Conservation (phyloP, 768 basidiomycete genomes). For the Suillus discolor region DNA sequence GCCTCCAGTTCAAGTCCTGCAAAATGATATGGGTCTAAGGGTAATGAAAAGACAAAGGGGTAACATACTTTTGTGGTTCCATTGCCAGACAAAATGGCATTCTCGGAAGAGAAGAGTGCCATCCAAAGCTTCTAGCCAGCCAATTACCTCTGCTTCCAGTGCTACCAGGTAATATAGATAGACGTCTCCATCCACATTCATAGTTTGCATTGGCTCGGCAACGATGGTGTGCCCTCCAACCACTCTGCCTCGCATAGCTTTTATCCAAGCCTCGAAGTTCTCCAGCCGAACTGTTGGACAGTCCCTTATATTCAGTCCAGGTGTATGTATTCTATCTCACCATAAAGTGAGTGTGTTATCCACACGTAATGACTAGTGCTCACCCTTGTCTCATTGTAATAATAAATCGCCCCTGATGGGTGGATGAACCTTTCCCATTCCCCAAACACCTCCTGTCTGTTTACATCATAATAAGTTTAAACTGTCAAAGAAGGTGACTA, state of each 20-base stretch:
- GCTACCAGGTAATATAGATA: not conserved
- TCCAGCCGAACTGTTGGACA: not conserved
- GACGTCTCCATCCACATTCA: not conserved
- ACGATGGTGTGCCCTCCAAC: not conserved
- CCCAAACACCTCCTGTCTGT: not conserved
- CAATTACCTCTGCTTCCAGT: not conserved
- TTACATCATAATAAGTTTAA: too few relatives aligned
- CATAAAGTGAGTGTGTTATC: not conserved
- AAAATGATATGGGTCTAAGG: too few relatives aligned
- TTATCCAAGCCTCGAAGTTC: not conserved
- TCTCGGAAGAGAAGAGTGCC: not conserved
- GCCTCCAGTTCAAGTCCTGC: constrained; percentile 3
- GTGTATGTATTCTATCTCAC: not conserved
- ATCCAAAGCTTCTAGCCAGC: not conserved
- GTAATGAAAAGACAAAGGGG: too few relatives aligned
- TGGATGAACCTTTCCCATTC: not conserved
- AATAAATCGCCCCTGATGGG: not conserved
- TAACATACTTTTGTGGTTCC: constrained; percentile 1
- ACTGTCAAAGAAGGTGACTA: not conserved
- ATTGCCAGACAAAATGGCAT: not conserved
- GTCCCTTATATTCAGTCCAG: not conserved
- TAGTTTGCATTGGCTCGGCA: not conserved
- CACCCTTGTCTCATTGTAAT: constrained; percentile 1
- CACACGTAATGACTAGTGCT: not conserved
- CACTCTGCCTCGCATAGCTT: not conserved